These are phyloP conservation scores for Phtheirospermum japonicum DNA, from an alignment of 257 asterid genomes.

Conservation along the genomic window DNA sequence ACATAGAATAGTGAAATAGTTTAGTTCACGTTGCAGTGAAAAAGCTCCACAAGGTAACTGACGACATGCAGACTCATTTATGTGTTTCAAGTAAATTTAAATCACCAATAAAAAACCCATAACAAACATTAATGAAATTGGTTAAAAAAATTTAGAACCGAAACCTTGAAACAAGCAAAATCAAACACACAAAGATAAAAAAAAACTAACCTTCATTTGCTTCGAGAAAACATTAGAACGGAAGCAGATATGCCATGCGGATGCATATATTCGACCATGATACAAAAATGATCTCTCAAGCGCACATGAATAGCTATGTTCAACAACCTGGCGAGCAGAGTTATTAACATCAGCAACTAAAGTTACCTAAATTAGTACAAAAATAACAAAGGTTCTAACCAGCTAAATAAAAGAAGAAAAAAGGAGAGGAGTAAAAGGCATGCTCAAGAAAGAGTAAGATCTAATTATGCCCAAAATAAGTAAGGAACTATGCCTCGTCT, in stretches of 20 bases:
- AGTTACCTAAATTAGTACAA: constrained; percentile 20
- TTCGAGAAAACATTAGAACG: constrained; percentile 97
- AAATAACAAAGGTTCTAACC: constrained; percentile 17
- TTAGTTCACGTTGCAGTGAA: not conserved
- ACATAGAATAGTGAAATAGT: constrained; percentile 11
- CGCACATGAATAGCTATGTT: constrained; percentile 97
- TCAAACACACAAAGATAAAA: constrained; percentile 31
- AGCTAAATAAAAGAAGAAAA: constrained; percentile 3
- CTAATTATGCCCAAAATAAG: constrained; percentile 23
- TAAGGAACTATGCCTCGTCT: constrained; percentile 65
- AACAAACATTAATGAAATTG: constrained; percentile 6
- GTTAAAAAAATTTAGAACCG: constrained; percentile 18
- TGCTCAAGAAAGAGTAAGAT: constrained; percentile 15
- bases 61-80: constrained; percentile 7
- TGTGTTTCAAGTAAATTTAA: constrained; percentile 13
- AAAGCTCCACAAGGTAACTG: constrained; percentile 6
- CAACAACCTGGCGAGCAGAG: constrained; percentile 61
- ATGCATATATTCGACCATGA: constrained; percentile 94
- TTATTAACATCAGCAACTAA: constrained; percentile 32
- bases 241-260: constrained; percentile 96
- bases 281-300: constrained; percentile 96
- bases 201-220: constrained; percentile 82
- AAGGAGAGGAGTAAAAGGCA: no score
- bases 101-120: not conserved
- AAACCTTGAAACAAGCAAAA: constrained; percentile 32